A percentile compares a stretch with the other conserved stretches of the same genome.
Conservation (phyloP, 257 asterid genomes). For the Leptodermis oblonga region DNA sequence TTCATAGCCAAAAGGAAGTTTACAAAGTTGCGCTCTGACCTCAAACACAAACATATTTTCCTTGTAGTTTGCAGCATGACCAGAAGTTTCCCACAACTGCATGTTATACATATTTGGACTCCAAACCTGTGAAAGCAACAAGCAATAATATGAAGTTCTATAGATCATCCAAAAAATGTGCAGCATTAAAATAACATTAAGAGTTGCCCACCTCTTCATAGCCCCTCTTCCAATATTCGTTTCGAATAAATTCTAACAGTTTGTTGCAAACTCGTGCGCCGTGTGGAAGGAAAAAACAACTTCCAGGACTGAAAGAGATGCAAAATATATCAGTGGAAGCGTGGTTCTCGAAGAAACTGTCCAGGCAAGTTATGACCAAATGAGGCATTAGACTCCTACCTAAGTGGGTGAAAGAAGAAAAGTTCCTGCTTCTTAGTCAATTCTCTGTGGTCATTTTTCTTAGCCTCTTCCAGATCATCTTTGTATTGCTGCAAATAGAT, state of each 20-base stretch:
- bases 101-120: slow-evolving; percentile 92
- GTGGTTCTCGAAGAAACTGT: slow-evolving; percentile 8
- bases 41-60: slow-evolving; percentile 97
- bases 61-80: slow-evolving; percentile 98
- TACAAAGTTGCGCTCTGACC: slow-evolving; percentile 38
- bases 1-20: background rate
- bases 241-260: slow-evolving; percentile 67
- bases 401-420: slow-evolving; percentile 92
- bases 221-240: slow-evolving; percentile 90
- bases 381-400: slow-evolving; percentile 38
- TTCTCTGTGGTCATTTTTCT: slow-evolving; percentile 97
- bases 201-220: slow-evolving; percentile 74
- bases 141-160: background rate
- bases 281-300: slow-evolving; percentile 94
- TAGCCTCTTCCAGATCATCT: slow-evolving; percentile 91
- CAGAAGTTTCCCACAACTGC: slow-evolving; percentile 99
- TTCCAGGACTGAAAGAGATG: slow-evolving; percentile 75
- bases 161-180: background rate
- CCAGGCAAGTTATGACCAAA: background rate
- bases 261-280: slow-evolving; percentile 94
- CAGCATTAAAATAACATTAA: slow-evolving; percentile 6
- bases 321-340: slow-evolving; percentile 14
- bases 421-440: slow-evolving; percentile 94
- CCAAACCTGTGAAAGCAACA: slow-evolving; percentile 60
- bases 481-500: slow-evolving; percentile 63